Percentiles rank a stretch among this genome's conserved stretches.
Conservation (phyloP, 1,284 basidiomycete genomes). For the Marasmius fiardii region DNA sequence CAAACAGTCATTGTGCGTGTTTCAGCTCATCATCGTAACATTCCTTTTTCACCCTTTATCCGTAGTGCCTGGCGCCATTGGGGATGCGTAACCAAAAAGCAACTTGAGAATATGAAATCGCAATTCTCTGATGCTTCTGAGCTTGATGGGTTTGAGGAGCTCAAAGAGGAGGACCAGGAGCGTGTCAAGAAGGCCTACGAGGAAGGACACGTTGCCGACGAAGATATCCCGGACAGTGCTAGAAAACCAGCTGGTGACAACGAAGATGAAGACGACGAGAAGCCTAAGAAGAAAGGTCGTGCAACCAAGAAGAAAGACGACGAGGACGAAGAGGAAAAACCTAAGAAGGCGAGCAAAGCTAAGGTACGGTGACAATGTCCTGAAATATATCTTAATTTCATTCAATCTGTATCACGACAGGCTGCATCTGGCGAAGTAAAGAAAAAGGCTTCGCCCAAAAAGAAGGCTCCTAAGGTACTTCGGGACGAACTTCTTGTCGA, state of each 20-base stretch:
- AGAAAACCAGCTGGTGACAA: constrained; percentile 50
- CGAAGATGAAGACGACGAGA: constrained; percentile 39
- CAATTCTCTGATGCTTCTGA: constrained; percentile 57
- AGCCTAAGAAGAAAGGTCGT: constrained; percentile 35
- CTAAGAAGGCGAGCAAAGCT: constrained; percentile 24
- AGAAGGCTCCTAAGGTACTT: constrained; percentile 28
- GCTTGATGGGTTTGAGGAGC: constrained; percentile 70
- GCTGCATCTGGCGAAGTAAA: constrained; percentile 23
- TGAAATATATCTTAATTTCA: not conserved
- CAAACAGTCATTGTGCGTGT: constrained; percentile 64
- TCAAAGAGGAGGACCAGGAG: constrained; percentile 61
- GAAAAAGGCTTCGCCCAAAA: constrained; percentile 30
- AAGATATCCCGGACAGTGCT: constrained; percentile 74
- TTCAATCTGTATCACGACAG: constrained; percentile 12
- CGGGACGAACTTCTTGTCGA: not conserved
- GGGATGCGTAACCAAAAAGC: constrained; percentile 73
- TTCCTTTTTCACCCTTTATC: not conserved
- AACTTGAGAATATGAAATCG: constrained; percentile 73
- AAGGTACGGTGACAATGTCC: not conserved
- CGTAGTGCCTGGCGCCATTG: constrained; percentile 76
- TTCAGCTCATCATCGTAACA: constrained; percentile 10
- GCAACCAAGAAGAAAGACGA: constrained; percentile 36
- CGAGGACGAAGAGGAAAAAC: constrained; percentile 15
- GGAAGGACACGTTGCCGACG: constrained; percentile 71
- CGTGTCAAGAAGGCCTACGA: constrained; percentile 69